Conservation (phyloP, 1,284 basidiomycete species). For the Bondarzewia mesenterica region DNA sequence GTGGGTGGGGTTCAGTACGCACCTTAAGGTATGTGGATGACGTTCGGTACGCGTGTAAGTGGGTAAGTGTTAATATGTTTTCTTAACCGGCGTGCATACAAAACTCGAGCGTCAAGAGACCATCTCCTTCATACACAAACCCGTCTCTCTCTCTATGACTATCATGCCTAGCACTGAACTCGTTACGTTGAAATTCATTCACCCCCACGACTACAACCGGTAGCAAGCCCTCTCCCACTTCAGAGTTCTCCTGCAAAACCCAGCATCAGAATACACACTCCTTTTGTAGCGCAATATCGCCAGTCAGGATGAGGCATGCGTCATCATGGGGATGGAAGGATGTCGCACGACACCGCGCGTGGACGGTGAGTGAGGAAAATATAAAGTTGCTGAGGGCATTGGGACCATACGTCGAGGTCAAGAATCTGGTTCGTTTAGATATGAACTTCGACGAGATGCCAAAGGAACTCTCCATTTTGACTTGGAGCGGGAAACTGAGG, state of each 20-base stretch:
- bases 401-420: constrained; percentile 23
- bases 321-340: constrained; percentile 39
- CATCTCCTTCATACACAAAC: too few relatives aligned
- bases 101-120: too few relatives aligned
- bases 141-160: too few relatives aligned
- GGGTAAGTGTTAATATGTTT: not conserved
- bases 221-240: constrained; percentile 14
- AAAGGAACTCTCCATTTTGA: not conserved
- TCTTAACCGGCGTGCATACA: too few relatives aligned
- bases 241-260: constrained; percentile 20
- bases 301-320: constrained; percentile 21
- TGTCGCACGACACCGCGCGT: constrained; percentile 30
- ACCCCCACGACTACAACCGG: constrained; percentile 11
- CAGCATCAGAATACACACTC: constrained; percentile 33
- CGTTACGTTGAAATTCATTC: constrained; percentile 14
- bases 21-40: too few relatives aligned
- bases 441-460: constrained; percentile 12
- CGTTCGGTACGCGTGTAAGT: not conserved
- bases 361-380: constrained; percentile 34
- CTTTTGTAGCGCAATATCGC: constrained; percentile 25
- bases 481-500: not conserved
- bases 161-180: constrained; percentile 20
- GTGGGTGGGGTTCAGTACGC: too few relatives aligned
- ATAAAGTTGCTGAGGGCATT: constrained; percentile 27
- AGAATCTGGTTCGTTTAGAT: constrained; percentile 30